These are phyloP conservation scores for Alternaria incomplexa DNA, from an alignment of 2,329 filamentous ascomycete species.

Conservation along the genomic window DNA sequence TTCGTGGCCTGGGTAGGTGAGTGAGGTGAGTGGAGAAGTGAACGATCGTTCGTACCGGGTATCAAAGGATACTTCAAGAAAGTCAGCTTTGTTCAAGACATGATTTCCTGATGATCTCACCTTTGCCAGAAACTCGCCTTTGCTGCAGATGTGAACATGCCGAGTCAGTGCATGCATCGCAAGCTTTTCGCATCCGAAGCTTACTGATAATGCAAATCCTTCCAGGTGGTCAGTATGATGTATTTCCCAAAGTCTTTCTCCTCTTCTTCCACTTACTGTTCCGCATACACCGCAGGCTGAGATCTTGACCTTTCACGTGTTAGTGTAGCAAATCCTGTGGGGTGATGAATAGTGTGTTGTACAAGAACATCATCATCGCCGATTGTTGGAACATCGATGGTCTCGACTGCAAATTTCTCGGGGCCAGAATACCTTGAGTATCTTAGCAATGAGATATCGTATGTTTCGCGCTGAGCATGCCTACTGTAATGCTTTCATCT, in stretches of 20 bases:
- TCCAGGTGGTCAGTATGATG: background rate
- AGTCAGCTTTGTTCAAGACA: background rate
- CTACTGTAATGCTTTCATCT: slow-evolving; percentile 34
- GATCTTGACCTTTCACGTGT: slow-evolving; percentile 25
- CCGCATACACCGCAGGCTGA: slow-evolving; percentile 33
- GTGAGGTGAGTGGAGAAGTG: background rate
- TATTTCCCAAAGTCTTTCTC: too few relatives aligned
- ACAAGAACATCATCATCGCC: slow-evolving; percentile 33
- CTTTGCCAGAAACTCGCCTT: slow-evolving; percentile 33
- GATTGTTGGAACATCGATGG: slow-evolving; percentile 22
- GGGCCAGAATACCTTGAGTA: slow-evolving; percentile 24
- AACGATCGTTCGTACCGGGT: slow-evolving; percentile 19
- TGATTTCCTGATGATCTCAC: background rate
- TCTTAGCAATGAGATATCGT: background rate
- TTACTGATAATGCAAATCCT: slow-evolving; percentile 32
- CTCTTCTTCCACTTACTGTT: slow-evolving; percentile 13
- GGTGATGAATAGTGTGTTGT: background rate
- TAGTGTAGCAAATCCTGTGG: background rate
- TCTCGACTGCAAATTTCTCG: slow-evolving; percentile 27
- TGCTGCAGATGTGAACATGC: background rate
- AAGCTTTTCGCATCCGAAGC: background rate
- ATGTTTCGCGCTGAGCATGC: background rate
- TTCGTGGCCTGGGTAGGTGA: slow-evolving; percentile 61
- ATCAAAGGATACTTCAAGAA: slow-evolving; percentile 26
- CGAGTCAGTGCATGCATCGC: background rate